Evolutionary conservation across 2,329 filamentous ascomycete species (phyloP).

Genomic region (Penicillium palitans): DNA sequence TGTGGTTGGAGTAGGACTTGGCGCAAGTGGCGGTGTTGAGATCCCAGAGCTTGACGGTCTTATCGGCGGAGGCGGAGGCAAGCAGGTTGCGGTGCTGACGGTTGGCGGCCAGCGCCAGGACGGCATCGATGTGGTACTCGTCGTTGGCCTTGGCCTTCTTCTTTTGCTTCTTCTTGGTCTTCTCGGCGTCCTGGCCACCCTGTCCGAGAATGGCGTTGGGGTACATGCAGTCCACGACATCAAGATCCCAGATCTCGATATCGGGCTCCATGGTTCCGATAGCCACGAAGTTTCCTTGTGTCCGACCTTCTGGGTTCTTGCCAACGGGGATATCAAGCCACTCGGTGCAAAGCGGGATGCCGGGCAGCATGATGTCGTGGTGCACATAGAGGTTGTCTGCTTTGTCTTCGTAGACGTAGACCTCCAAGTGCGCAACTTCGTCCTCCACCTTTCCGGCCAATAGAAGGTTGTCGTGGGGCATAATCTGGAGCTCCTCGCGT

Average conservation of each 20-base stretch:
- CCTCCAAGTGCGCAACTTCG: slow-evolving; percentile 91
- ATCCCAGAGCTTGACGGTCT: slow-evolving; percentile 98
- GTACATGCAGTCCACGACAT: slow-evolving; percentile 96
- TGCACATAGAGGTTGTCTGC: slow-evolving; percentile 98
- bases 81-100: slow-evolving; percentile 90
- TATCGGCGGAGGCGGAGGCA: slow-evolving; percentile 92
- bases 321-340: slow-evolving; percentile 93
- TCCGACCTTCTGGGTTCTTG: slow-evolving; percentile 64
- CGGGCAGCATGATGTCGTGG: slow-evolving; percentile 98
- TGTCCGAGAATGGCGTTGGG: slow-evolving; percentile 93
- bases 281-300: slow-evolving; percentile 85
- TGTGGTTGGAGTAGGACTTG: slow-evolving; percentile 94
- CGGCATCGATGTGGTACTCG: slow-evolving; percentile 88
- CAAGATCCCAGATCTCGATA: slow-evolving; percentile 97
- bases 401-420: slow-evolving; percentile 95
- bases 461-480: slow-evolving; percentile 89
- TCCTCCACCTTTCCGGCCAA: slow-evolving; percentile 94
- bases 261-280: slow-evolving; percentile 97
- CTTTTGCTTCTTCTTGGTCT: slow-evolving; percentile 72
- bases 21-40: slow-evolving; percentile 88
- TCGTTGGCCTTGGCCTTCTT: slow-evolving; percentile 90
- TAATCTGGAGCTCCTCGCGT: slow-evolving; percentile 86
- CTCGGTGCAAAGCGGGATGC: slow-evolving; percentile 91
- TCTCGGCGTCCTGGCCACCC: slow-evolving; percentile 51
- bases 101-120: slow-evolving; percentile 89